Evolutionary conservation across 305 asterid genomes (phyloP), one percentile per base, ranked within the genome.

Genomic region (Plantago rigida): DNA sequence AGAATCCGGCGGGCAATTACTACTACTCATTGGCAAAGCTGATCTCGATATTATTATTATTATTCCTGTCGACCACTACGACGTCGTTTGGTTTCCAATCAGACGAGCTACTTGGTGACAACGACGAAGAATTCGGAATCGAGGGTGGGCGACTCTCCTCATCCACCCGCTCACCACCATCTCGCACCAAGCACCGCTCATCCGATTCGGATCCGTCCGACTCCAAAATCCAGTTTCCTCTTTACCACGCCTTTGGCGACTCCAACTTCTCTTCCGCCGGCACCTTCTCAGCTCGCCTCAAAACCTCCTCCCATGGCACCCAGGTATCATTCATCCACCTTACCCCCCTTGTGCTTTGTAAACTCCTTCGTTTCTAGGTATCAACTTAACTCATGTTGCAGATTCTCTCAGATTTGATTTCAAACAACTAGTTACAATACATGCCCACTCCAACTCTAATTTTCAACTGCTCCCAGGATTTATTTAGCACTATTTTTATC

Each of bases 181-280:
- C 88, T n/a, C 13, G 36, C 58, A n/a, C 80, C 89, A 34, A 81
- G 44, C 44, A 60, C 75, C 83, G 76, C 24, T 59, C 82, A 8
- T 19, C 68, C 66, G 87, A 79, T 2, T 62, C 82, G 41, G 79
- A 66, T 70, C 80, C 87, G 51, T 73, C 76, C 47, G 94, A 88
- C 72, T 88, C 96, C 50, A 88, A 86, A 73, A 47, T 92, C 64
- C 94, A 86, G 74, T 81, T 92, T 74, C n/a, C 76, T 7, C 84
- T 92, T 26, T 94, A 92, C 56, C 99, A 92, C 74, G 88, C 96
- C 56, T 92, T 92, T 51, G 95, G 95, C 10, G 91, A 85, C 65
- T 82, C 94, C 53, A 87, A 84, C 51, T 92, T 92, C 80, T 78
- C 82, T 3, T 77, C 87, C 47, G 96, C 95, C 29, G 99, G 99